These are phyloP conservation scores for Lanmaoa pseudosensibilis DNA, from an alignment of 768 basidiomycete species.

Conservation along the genomic window DNA sequence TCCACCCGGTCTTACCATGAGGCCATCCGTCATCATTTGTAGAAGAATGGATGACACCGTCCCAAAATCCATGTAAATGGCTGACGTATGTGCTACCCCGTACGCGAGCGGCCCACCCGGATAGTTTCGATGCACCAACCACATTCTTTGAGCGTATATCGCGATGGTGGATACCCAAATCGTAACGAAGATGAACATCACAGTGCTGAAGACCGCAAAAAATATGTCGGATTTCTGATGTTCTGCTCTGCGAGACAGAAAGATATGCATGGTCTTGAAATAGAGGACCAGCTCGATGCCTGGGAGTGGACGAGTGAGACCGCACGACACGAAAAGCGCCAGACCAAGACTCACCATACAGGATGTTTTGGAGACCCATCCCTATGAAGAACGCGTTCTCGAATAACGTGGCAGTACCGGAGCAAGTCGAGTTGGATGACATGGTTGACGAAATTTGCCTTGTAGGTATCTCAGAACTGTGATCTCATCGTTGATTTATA, in stretches of 20 bases:
- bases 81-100: constrained; percentile 19
- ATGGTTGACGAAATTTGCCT: neutral
- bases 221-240: constrained; percentile 1
- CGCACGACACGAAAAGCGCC: neutral
- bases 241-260: neutral
- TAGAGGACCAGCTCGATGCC: constrained; percentile 19
- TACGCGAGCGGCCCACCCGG: constrained; percentile 37
- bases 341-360: constrained; percentile 10
- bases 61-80: constrained; percentile 24
- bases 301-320: neutral
- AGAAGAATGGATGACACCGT: constrained; percentile 24
- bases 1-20: constrained; percentile 14
- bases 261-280: constrained; percentile 10
- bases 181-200: constrained; percentile 27
- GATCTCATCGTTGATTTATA: no score
- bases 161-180: constrained; percentile 19
- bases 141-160: constrained; percentile 30
- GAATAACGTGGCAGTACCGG: neutral
- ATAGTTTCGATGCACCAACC: constrained; percentile 32
- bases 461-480: no score
- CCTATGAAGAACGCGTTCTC: constrained; percentile 14
- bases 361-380: constrained; percentile 13
- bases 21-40: constrained; percentile 32
- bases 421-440: neutral
- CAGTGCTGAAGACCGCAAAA: constrained; percentile 13